A percentile compares a stretch with the other conserved stretches of the same genome.
phyloP scores from a whole-genome alignment of 2,329 filamentous ascomycete species.

The Penicillium sp. region DNA sequence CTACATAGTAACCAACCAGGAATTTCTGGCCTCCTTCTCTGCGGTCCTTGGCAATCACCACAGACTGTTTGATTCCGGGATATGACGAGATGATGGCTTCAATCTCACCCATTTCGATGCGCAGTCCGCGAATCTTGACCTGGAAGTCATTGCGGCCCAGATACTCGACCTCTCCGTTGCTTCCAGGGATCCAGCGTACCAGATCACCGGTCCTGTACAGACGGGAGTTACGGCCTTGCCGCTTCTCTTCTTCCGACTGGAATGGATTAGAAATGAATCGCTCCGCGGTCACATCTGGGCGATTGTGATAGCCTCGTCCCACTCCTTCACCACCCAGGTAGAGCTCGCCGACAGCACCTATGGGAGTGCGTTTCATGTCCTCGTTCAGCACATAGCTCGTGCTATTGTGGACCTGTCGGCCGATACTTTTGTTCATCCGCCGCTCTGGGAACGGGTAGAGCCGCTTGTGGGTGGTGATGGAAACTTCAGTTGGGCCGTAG shows the following conservation, averaged over 20 bases:
- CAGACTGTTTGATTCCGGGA: not conserved
- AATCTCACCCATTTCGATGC: slow-evolving; percentile 29
- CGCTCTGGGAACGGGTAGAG: not conserved
- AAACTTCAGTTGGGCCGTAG: not conserved
- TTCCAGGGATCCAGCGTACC: slow-evolving; percentile 26
- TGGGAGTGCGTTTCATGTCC: slow-evolving; percentile 5
- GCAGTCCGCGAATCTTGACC: slow-evolving; percentile 37
- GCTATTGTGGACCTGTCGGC: slow-evolving; percentile 1
- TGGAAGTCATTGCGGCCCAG: slow-evolving; percentile 35
- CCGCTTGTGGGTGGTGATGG: not conserved
- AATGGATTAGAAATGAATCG: slow-evolving; percentile 27
- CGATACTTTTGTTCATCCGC: slow-evolving; percentile 8
- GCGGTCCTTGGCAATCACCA: not conserved
- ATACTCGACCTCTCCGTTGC: slow-evolving; percentile 30
- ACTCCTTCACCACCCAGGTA: slow-evolving; percentile 43
- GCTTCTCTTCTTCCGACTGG: not conserved
- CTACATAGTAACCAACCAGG: not conserved
- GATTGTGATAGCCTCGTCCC: slow-evolving; percentile 39
- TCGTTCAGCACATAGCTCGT: slow-evolving; percentile 19
- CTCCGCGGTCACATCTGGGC: slow-evolving; percentile 22
- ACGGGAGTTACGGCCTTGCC: slow-evolving; percentile 16
- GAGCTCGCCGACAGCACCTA: slow-evolving; percentile 39
- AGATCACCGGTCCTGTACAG: slow-evolving; percentile 40
- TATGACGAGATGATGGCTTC: not conserved
- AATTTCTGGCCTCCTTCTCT: not conserved